Evolutionary conservation across 2,329 filamentous ascomycete species (phyloP), one percentile per base, ranked within the genome.

Genomic region (Pseudogymnoascus sp.): DNA sequence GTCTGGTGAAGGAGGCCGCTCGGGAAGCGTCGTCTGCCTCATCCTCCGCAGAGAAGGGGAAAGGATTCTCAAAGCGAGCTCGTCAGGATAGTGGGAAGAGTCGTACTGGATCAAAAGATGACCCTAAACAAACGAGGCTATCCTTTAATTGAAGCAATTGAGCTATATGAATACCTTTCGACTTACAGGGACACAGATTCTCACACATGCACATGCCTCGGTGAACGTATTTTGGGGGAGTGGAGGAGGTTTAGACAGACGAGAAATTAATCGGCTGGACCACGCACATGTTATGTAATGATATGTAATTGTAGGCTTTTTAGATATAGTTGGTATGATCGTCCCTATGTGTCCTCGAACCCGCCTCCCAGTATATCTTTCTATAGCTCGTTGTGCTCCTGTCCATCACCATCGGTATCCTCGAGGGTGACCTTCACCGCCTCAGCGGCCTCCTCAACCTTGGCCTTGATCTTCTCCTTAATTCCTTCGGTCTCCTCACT

Each of bases 1-100:
- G 47, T 35, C 17, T 54, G 13, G 47, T 54, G 68, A 87, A 87
- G 50, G 90, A 97, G 68, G 88, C 85, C 0, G 86, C 94, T 0
- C 86, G 90, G 62, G 80, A 80, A 58, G 68, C 64, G 15, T 61
- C 58, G 17, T 59, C 57, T 39, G 24, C 35, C 26, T 40, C 57
- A 4, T 31, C 24, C 17, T 40, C 21, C 13, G 11, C 13, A n/a
- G 57, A 39, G 33, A 59, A 59, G 8, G 21, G 57, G 17, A 37
- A 37, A 59, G 35, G 57, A 7, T 13, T 9, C 9, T 37, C 21
- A n/a, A 59, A 59, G 57, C 47, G 47, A 9, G 47, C 29, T 11
- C 26, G 47, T 9, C 47, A 54, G n/a, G 47, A 54, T 33, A 35
- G 47, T 35, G 29, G 47, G 29, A 59, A 59, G 35, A 7, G n/a